phyloP scores from a whole-genome alignment of 108 stramenopile species.

The Pseudonitzschia delicatissima region DNA sequence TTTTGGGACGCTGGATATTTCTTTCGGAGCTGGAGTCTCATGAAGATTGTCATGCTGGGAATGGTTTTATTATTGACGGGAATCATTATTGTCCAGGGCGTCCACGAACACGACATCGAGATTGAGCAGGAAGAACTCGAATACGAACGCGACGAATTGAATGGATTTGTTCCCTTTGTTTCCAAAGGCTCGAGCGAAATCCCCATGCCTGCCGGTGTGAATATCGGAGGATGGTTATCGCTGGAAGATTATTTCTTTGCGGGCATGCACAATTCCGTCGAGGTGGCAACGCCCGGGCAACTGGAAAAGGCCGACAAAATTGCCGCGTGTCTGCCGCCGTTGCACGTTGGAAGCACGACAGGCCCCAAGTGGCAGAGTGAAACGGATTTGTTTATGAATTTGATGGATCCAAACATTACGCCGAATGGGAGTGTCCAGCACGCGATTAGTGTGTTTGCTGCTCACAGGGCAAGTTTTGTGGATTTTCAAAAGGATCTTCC shows the following conservation, averaged over 20 bases:
- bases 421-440: conserved; percentile 23
- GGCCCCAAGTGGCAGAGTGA: conserved; percentile 69
- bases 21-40: not conserved
- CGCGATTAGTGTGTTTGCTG: conserved; percentile 56
- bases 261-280: conserved; percentile 53
- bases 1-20: conserved; percentile 9
- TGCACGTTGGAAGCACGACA: conserved; percentile 47
- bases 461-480: conserved; percentile 52
- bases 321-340: conserved; percentile 62
- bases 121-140: not conserved
- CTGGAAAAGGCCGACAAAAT: conserved; percentile 29
- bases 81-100: not conserved
- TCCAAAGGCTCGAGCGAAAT: not conserved
- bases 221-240: conserved; percentile 71
- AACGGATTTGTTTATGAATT: conserved; percentile 63
- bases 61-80: not conserved
- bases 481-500: conserved; percentile 59
- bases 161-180: not conserved
- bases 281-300: conserved; percentile 58
- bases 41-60: not conserved
- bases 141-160: not conserved
- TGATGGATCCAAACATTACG: conserved; percentile 10
- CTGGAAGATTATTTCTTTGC: conserved; percentile 84
- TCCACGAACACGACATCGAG: not conserved
- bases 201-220: conserved; percentile 41